These are phyloP conservation scores for Phlebopus sp. DNA, from an alignment of 1,284 basidiomycete genomes.

Conservation along the genomic window DNA sequence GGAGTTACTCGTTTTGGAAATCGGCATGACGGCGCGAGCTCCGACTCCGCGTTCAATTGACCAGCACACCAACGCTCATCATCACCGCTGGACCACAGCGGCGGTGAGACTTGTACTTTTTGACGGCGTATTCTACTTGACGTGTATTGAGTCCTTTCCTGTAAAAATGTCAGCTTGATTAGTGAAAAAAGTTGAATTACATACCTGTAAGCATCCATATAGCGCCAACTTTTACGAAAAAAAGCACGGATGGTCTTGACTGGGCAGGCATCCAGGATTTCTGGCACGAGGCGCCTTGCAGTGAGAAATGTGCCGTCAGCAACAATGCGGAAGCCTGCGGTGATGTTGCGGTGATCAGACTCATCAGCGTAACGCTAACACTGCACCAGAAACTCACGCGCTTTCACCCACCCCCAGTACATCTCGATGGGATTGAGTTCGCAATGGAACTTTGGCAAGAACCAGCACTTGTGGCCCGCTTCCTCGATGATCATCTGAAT, in stretches of 20 bases:
- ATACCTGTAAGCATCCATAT: conserved; percentile 7
- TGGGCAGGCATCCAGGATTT: no score
- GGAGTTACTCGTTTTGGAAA: no score
- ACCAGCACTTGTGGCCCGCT: conserved; percentile 8
- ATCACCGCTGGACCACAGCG: no score
- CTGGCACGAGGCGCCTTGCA: no score
- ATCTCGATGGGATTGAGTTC: conserved; percentile 25
- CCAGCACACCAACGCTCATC: no score
- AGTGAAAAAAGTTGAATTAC: neutral
- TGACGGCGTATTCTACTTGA: conserved; percentile 1
- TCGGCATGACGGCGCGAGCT: no score
- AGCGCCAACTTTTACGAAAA: conserved; percentile 1
- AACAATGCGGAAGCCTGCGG: no score
- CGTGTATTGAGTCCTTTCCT: neutral
- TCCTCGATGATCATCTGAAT: conserved; percentile 5
- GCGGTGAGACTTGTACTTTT: conserved; percentile 1
- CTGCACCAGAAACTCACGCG: no score
- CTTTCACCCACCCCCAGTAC: conserved; percentile 18
- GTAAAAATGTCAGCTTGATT: neutral
- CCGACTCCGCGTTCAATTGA: no score
- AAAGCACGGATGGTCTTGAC: neutral
- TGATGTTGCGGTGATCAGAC: no score
- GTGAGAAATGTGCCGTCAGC: no score
- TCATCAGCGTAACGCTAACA: no score
- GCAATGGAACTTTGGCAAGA: conserved; percentile 11